phyloP scores from a whole-genome alignment of 2,329 filamentous ascomycete species.

The Balansia obtecta region DNA sequence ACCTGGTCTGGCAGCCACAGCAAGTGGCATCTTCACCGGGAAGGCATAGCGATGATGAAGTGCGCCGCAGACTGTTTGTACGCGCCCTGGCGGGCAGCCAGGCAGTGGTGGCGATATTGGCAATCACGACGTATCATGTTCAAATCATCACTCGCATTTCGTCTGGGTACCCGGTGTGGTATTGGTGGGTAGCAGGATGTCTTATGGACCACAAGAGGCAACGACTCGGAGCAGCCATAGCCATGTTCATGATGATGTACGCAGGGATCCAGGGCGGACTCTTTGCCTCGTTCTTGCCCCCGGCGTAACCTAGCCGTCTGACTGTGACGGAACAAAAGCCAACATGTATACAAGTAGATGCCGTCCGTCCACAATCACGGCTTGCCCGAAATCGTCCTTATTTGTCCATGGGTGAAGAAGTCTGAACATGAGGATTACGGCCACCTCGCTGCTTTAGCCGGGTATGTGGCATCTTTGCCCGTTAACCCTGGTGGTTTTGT shows the following conservation, averaged over 20 bases:
- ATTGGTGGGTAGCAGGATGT: conserved; percentile 58
- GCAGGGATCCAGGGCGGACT: conserved; percentile 69
- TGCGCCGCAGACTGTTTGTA: conserved; percentile 20
- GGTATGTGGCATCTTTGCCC: too few species aligned
- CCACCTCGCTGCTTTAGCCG: too few species aligned
- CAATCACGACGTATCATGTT: conserved; percentile 74
- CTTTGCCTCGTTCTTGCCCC: conserved; percentile 84
- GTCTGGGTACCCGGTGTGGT: conserved; percentile 83
- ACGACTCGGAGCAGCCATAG: conserved; percentile 26
- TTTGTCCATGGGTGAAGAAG: too few species aligned
- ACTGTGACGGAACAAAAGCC: not conserved
- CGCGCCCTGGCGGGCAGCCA: conserved; percentile 59
- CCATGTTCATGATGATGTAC: conserved; percentile 70
- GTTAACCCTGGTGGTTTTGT: not conserved
- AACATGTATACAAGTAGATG: too few species aligned
- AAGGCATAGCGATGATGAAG: conserved; percentile 2
- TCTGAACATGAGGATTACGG: too few species aligned
- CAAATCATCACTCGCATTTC: conserved; percentile 87
- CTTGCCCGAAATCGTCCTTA: too few species aligned
- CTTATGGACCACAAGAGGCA: conserved; percentile 22
- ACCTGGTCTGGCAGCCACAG: conserved; percentile 17
- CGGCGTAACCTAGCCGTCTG: conserved; percentile 42
- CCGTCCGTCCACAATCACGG: too few species aligned
- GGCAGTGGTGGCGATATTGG: conserved; percentile 55
- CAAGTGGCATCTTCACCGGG: not conserved